Evolutionary conservation across 495 filamentous ascomycete species (phyloP), one percentile per base, ranked within the genome.

Genomic region (Penicillium canariense): DNA sequence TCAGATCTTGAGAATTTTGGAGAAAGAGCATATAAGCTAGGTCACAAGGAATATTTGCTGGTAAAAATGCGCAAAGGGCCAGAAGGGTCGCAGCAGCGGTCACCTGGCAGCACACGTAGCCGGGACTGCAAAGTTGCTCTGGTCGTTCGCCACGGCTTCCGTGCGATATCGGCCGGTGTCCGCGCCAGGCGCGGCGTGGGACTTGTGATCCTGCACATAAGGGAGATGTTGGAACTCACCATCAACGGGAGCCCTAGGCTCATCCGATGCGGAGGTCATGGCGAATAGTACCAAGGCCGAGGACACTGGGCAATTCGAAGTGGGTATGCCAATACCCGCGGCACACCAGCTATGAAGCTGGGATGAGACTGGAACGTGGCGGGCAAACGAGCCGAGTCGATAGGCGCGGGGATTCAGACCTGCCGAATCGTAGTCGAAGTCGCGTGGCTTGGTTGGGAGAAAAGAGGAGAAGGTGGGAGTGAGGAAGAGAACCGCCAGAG

Each of bases 261-360:
- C 59, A 38, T 48, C 30, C n/a, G 48, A 48, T 35, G 43, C 31
- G 39, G 51, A 50, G 39, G 34, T n/a, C 51, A 59, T 59, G 26
- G 39, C 18, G 38, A 39, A 45, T 12, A 23, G 54, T 57, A 7
- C 26, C 12, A 17, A 23, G 25, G 43, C 43, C 5, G 43, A 14
- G n/a, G n/a, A 46, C 23, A 27, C 56, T 39, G 42, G 25, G 27
- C 9, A 46, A 26, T 30, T 32, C n/a, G 18, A 17, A 22, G 30
- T 48, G 15, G 35, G 25, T 40, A 55, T 38, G 27, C 17, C 31
- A 31, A 26, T 58, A 42, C 18, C 53, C 52, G 22, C 48, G 22
- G 27, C 9, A 25, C 10, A 18, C 22, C 6, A 17, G 23, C 20
- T 39, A 34, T 28, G 45, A 48, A 31, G 27, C 14, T 25, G 45